Percentiles rank a stretch among this genome's conserved stretches.
These are phyloP conservation scores for Magnusiomyces tetraspermus DNA, from an alignment of 1,139 yeast species.

Conservation along the genomic window DNA sequence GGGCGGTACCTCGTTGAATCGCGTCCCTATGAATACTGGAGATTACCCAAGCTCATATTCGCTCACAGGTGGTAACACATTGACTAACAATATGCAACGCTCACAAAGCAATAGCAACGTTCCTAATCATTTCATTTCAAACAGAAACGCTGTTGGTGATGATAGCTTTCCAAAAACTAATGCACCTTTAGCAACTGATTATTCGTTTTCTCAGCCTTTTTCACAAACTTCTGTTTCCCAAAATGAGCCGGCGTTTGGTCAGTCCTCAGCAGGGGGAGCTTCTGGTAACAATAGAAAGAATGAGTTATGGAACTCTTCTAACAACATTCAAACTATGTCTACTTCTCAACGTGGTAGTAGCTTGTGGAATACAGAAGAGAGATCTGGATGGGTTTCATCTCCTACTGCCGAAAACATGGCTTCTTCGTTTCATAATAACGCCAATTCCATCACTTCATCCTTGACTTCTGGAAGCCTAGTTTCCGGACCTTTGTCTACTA, in stretches of 20 bases:
- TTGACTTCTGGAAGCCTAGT: not conserved
- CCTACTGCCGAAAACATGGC: too few relatives aligned
- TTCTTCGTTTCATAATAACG: too few relatives aligned
- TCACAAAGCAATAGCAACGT: conserved; percentile 1
- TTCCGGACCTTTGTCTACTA: not conserved
- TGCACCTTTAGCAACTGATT: not conserved
- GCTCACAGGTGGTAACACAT: not conserved
- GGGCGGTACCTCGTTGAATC: not conserved
- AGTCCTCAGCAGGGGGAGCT: not conserved
- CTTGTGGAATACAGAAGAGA: too few relatives aligned
- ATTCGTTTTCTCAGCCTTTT: not conserved
- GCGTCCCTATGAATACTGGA: not conserved
- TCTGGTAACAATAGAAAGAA: too few relatives aligned
- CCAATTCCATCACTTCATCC: not conserved
- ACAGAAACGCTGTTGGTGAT: too few relatives aligned
- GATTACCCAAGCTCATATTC: not conserved
- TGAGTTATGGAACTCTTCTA: too few relatives aligned
- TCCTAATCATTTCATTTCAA: not conserved
- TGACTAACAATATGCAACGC: not conserved
- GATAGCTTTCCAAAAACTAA: too few relatives aligned
- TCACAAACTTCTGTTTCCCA: not conserved
- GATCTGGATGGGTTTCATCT: too few relatives aligned
- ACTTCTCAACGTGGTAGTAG: too few relatives aligned
- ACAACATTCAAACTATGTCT: not conserved
- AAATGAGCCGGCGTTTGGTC: conserved; percentile 2